phyloP scores from a whole-genome alignment of 257 asterid genomes.

The Nicotiana noctiflora region DNA sequence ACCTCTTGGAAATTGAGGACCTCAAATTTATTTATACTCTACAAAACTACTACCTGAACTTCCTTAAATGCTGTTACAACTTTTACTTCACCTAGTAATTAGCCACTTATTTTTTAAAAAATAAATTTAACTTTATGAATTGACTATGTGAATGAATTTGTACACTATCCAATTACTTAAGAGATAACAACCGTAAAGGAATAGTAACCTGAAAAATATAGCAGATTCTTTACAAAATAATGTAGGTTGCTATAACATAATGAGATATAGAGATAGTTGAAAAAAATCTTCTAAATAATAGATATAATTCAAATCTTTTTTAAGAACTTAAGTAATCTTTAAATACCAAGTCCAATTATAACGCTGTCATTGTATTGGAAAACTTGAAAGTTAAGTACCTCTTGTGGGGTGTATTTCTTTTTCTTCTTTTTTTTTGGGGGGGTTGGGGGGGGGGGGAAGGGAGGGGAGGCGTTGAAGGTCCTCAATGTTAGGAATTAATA shows the following conservation, averaged over 20 bases:
- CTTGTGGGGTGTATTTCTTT: background rate
- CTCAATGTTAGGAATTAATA: slow-evolving; percentile 9
- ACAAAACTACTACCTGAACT: slow-evolving; percentile 5
- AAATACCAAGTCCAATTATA: background rate
- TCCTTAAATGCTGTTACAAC: slow-evolving; percentile 1
- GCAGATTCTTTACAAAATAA: too few species aligned
- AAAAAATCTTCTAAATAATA: too few species aligned
- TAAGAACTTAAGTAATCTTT: background rate
- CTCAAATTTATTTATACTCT: background rate
- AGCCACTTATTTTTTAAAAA: background rate
- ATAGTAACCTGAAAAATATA: too few species aligned
- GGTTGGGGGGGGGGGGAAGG: background rate
- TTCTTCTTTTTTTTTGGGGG: background rate
- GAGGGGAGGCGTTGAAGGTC: background rate
- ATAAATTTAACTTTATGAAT: too few species aligned
- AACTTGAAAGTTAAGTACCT: background rate
- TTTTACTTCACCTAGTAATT: background rate
- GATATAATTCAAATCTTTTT: background rate
- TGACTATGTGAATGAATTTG: background rate
- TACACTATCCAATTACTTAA: background rate
- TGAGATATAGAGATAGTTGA: too few species aligned
- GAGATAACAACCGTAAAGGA: background rate
- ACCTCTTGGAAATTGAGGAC: slow-evolving; percentile 40
- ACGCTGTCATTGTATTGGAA: background rate
- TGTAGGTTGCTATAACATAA: too few species aligned